These are phyloP conservation scores for Colletotrichum musae DNA, from an alignment of 2,329 filamentous ascomycete genomes.

Conservation along the genomic window DNA sequence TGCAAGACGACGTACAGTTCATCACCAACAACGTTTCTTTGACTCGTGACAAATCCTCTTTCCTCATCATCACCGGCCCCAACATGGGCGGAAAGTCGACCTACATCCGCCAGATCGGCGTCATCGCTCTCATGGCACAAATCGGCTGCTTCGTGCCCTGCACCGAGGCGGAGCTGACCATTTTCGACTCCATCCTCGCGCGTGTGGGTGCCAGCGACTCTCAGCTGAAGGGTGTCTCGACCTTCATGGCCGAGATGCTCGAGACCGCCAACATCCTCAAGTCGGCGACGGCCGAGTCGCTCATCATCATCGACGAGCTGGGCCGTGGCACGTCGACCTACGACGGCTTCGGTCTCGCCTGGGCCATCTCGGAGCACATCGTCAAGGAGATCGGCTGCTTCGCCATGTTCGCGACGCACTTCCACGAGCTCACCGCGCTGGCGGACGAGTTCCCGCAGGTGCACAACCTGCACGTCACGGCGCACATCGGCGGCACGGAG, in stretches of 20 bases:
- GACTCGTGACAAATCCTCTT: slow-evolving; percentile 83
- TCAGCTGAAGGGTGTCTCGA: slow-evolving; percentile 97
- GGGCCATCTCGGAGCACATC: slow-evolving; percentile 99
- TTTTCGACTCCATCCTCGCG: slow-evolving; percentile 97
- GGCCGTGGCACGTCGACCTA: slow-evolving; percentile 98
- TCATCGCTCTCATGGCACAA: slow-evolving; percentile 97
- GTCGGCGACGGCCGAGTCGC: slow-evolving; percentile 91
- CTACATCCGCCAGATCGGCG: slow-evolving; percentile 97
- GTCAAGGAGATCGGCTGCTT: slow-evolving; percentile 95
- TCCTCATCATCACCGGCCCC: slow-evolving; percentile 96
- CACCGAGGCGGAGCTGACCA: slow-evolving; percentile 88
- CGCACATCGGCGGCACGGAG: slow-evolving; percentile 80
- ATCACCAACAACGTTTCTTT: slow-evolving; percentile 97
- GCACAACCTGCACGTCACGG: slow-evolving; percentile 94
- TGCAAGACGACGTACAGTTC: slow-evolving; percentile 98
- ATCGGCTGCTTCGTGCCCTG: slow-evolving; percentile 97
- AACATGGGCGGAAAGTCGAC: slow-evolving; percentile 99
- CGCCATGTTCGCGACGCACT: slow-evolving; percentile 96
- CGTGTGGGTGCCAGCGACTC: slow-evolving; percentile 96
- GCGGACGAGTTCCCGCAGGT: slow-evolving; percentile 90
- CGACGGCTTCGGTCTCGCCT: slow-evolving; percentile 98
- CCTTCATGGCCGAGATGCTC: slow-evolving; percentile 99
- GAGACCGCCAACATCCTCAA: slow-evolving; percentile 99
- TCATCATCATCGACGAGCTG: slow-evolving; percentile 99
- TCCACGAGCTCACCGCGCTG: slow-evolving; percentile 95